phyloP scores from a whole-genome alignment of 768 basidiomycete genomes.

The Mycena indigotica region DNA sequence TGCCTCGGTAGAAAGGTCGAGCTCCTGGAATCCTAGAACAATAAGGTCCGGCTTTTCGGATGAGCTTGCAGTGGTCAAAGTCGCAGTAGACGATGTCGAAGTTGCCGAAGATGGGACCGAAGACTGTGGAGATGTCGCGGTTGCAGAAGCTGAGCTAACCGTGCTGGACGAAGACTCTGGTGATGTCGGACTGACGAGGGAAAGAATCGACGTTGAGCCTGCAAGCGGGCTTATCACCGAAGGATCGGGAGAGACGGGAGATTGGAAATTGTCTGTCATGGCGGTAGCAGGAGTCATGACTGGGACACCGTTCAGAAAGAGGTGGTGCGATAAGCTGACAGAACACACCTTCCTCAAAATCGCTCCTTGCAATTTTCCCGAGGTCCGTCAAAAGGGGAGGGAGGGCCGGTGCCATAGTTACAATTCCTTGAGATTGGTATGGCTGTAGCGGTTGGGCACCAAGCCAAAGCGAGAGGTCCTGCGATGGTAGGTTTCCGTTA shows the following conservation, averaged over 20 bases:
- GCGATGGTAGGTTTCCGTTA: conserved; percentile 73
- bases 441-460: conserved; percentile 27
- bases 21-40: conserved; percentile 79
- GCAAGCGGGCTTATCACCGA: background rate
- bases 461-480: conserved; percentile 72
- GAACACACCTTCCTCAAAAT: background rate
- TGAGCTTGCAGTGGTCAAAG: conserved; percentile 13
- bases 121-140: background rate
- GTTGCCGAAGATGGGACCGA: conserved; percentile 37
- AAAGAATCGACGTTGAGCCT: background rate
- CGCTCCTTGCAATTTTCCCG: background rate
- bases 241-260: background rate
- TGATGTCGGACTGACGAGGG: background rate
- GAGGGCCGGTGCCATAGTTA: conserved; percentile 1
- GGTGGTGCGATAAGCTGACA: too few relatives aligned
- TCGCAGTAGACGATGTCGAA: background rate
- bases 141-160: background rate
- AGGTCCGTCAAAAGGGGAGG: background rate
- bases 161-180: background rate
- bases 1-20: conserved; percentile 79
- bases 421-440: background rate
- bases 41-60: conserved; percentile 61
- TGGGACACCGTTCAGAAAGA: background rate
- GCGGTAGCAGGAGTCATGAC: background rate
- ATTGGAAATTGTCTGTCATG: background rate